A percentile compares a stretch with the other conserved stretches of the same genome.
These are phyloP conservation scores for Penicillium sp. DNA, from an alignment of 2,329 filamentous ascomycete genomes.

Conservation along the genomic window DNA sequence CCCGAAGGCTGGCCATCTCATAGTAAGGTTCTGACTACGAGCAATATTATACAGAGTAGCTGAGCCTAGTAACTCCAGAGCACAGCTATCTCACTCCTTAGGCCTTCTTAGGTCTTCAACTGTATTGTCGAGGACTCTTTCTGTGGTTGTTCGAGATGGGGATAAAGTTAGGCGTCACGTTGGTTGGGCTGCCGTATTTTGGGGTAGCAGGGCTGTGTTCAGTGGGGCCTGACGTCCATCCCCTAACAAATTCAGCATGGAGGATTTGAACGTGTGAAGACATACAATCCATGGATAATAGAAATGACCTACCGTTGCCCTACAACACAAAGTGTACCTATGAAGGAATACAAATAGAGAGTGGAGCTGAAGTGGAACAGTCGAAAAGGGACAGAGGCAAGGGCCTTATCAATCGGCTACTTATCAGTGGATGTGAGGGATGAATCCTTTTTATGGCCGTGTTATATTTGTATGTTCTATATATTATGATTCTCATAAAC, in stretches of 20 bases:
- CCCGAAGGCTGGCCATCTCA: background rate
- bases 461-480: background rate
- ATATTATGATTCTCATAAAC: background rate
- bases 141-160: background rate
- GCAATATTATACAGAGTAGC: background rate
- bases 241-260: background rate
- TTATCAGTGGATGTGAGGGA: constrained; percentile 4
- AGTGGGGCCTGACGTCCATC: background rate
- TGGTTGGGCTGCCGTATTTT: background rate
- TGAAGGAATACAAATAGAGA: background rate
- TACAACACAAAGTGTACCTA: background rate
- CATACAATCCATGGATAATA: background rate
- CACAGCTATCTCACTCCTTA: background rate
- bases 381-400: background rate
- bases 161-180: background rate
- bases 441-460: background rate
- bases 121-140: background rate
- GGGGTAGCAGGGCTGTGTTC: background rate
- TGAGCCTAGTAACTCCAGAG: background rate
- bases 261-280: background rate
- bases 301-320: background rate
- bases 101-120: background rate
- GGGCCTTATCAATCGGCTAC: constrained; percentile 2
- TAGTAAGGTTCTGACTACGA: background rate
- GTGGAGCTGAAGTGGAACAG: constrained; percentile 1